These are phyloP conservation scores for Leccinellum rugosiceps DNA, from an alignment of 768 basidiomycete species.

Conservation along the genomic window DNA sequence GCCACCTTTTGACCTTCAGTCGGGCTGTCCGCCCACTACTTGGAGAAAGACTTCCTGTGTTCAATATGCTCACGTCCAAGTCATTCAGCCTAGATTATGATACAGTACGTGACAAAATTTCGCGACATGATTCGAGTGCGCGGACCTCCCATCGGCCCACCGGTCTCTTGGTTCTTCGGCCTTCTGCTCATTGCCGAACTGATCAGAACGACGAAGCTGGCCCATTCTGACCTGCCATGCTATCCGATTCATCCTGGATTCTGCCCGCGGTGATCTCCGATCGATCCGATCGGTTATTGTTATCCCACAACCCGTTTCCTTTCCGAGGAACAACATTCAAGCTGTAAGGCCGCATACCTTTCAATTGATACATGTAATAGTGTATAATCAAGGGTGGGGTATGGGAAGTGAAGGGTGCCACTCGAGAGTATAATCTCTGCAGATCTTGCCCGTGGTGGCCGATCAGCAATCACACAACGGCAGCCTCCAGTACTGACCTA, in stretches of 20 bases:
- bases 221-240: neutral
- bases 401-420: neutral
- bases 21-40: neutral
- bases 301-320: neutral
- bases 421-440: neutral
- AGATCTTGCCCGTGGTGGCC: neutral
- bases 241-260: neutral
- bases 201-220: neutral
- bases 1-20: neutral
- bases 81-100: neutral
- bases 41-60: neutral
- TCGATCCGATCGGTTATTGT: neutral
- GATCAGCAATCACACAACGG: neutral
- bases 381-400: neutral
- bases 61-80: neutral
- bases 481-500: neutral
- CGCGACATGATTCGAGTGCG: neutral
- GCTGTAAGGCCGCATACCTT: neutral
- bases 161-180: neutral
- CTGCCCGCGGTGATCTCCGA: neutral
- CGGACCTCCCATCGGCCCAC: neutral
- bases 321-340: neutral
- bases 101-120: neutral
- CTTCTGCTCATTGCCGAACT: neutral
- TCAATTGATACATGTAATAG: neutral